These are phyloP conservation scores for Stephania yunnanensis DNA, from an alignment of 164 flowering plant species.

Conservation along the genomic window DNA sequence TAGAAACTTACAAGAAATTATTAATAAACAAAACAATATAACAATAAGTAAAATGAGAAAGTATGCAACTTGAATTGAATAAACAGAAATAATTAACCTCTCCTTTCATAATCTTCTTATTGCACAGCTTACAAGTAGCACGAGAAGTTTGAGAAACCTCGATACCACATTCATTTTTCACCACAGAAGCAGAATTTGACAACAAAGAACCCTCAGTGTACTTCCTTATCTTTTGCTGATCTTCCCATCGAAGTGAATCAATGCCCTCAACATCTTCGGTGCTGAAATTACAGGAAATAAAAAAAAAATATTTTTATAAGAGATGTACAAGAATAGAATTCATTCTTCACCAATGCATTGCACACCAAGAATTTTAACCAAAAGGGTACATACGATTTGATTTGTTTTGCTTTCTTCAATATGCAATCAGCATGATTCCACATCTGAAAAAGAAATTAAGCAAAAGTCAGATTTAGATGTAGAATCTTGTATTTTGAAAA, in stretches of 20 bases:
- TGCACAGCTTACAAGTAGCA: constrained; percentile 74
- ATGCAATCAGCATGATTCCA: constrained; percentile 91
- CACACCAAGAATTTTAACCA: neutral
- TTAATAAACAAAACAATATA: neutral
- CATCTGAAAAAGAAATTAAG: constrained; percentile 53
- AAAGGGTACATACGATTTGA: constrained; percentile 56
- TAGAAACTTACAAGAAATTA: neutral
- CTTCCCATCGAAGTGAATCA: constrained; percentile 91
- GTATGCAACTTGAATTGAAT: neutral
- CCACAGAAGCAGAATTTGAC: constrained; percentile 13
- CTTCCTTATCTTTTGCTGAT: constrained; percentile 74
- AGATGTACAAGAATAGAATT: neutral
- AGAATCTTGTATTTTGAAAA: neutral
- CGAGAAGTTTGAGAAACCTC: constrained; percentile 84
- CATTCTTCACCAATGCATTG: neutral
- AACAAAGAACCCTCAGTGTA: constrained; percentile 49
- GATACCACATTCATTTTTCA: constrained; percentile 38
- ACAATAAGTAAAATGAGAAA: neutral
- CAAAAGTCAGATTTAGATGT: neutral
- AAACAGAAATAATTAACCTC: constrained; percentile 41
- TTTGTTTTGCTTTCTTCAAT: constrained; percentile 76
- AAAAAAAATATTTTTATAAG: constrained; percentile 1
- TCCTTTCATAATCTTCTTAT: constrained; percentile 78
- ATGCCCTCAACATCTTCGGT: constrained; percentile 88
- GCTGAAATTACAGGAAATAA: constrained; percentile 28